These are phyloP conservation scores for Angophora floribunda DNA, from an alignment of 345 rosid genomes.

Conservation along the genomic window DNA sequence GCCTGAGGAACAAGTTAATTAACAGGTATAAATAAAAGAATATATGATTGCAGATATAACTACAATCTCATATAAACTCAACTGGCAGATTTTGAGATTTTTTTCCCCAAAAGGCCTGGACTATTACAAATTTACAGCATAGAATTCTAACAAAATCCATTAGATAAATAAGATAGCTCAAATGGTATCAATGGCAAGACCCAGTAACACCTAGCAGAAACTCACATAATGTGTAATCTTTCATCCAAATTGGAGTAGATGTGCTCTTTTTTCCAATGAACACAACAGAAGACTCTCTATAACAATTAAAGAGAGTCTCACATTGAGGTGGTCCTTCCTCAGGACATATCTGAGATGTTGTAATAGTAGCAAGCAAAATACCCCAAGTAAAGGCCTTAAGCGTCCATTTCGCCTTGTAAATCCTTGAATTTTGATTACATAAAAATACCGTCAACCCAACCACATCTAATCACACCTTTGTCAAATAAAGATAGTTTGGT, in stretches of 20 bases:
- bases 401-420: not conserved
- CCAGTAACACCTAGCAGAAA: not conserved
- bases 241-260: not conserved
- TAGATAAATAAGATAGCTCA: not conserved
- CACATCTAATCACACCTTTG: not conserved
- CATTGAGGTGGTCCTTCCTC: not conserved
- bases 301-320: not conserved
- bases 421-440: not conserved
- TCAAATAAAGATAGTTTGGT: not conserved
- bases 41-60: not conserved
- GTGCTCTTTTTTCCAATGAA: not conserved
- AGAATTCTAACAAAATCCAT: not conserved
- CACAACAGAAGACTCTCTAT: not conserved
- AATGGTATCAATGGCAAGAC: not conserved
- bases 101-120: not conserved
- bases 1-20: constrained; percentile 22
- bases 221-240: not conserved
- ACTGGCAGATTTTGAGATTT: not conserved
- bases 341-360: not conserved
- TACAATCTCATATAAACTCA: not conserved
- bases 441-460: not conserved
- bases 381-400: not conserved
- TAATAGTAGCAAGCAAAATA: not conserved
- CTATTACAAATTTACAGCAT: not conserved
- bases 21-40: not conserved